A percentile compares a stretch with the other conserved stretches of the same genome.
Evolutionary conservation across 2,329 filamentous ascomycete genomes (phyloP).

Genomic region (Neopestalotiopsis clavispora): DNA sequence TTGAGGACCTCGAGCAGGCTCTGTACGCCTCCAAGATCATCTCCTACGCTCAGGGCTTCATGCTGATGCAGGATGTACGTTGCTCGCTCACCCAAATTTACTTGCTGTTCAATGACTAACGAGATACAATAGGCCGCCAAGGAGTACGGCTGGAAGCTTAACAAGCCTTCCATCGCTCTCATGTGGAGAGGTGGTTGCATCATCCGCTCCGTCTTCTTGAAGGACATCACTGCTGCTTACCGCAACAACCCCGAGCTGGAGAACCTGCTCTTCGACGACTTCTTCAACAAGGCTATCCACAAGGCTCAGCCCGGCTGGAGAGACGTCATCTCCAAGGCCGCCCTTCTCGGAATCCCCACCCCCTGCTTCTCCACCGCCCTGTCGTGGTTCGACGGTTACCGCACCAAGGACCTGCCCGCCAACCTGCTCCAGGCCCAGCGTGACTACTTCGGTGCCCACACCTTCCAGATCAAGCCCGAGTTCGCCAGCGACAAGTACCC

Average conservation of each 20-base stretch:
- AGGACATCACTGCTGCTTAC: slow-evolving; percentile 98
- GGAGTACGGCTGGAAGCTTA: slow-evolving; percentile 97
- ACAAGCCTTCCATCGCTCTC: slow-evolving; percentile 99
- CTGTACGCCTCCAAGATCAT: slow-evolving; percentile 99
- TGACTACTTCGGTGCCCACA: slow-evolving; percentile 98
- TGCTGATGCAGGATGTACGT: slow-evolving; percentile 96
- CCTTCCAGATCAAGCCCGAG: slow-evolving; percentile 87
- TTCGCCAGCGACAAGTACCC: slow-evolving; percentile 78
- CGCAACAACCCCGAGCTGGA: slow-evolving; percentile 91
- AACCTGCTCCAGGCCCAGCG: slow-evolving; percentile 98
- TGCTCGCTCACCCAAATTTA: neutral
- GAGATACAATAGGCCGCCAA: slow-evolving; percentile 73
- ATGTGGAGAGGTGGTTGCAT: slow-evolving; percentile 99
- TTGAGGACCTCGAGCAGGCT: slow-evolving; percentile 97
- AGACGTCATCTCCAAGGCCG: slow-evolving; percentile 88
- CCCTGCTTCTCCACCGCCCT: slow-evolving; percentile 96
- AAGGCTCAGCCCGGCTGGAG: slow-evolving; percentile 92
- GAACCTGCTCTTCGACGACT: slow-evolving; percentile 98
- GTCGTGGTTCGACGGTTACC: slow-evolving; percentile 98
- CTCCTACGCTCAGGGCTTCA: slow-evolving; percentile 99
- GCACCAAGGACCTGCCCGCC: slow-evolving; percentile 94
- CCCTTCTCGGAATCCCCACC: slow-evolving; percentile 92
- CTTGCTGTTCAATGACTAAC: slow-evolving; percentile 16
- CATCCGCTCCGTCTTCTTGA: slow-evolving; percentile 99
- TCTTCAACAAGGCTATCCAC: slow-evolving; percentile 99